These are phyloP conservation scores for Globisporangium orthogonon DNA, from an alignment of 352 stramenopile genomes.

Conservation along the genomic window DNA sequence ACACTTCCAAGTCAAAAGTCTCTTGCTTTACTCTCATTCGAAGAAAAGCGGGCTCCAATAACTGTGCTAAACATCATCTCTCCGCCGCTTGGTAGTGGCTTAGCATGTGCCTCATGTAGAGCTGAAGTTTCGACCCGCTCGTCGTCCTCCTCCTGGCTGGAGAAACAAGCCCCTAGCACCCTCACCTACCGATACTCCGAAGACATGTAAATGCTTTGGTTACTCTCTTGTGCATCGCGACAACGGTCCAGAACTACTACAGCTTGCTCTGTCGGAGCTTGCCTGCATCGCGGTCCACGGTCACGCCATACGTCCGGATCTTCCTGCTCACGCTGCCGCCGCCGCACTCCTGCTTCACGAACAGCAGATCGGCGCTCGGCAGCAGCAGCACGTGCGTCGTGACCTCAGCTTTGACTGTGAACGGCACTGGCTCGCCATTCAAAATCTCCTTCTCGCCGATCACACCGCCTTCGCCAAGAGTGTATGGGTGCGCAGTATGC, in stretches of 20 bases:
- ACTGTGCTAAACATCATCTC: too few relatives aligned
- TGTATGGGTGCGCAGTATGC: conserved; percentile 56
- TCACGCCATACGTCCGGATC: conserved; percentile 2
- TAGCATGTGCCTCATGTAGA: too few relatives aligned
- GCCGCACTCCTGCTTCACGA: conserved; percentile 23
- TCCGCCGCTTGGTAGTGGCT: too few relatives aligned
- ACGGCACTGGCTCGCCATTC: conserved; percentile 67
- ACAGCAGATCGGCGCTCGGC: conserved; percentile 49
- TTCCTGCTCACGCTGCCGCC: neutral
- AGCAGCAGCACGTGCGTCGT: conserved; percentile 63
- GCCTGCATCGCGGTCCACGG: neutral
- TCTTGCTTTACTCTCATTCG: too few relatives aligned
- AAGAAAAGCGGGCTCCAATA: too few relatives aligned
- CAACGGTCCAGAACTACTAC: neutral
- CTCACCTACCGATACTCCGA: too few relatives aligned
- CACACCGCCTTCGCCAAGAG: conserved; percentile 36
- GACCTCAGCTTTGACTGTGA: conserved; percentile 44
- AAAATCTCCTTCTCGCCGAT: conserved; percentile 67
- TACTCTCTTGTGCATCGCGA: neutral
- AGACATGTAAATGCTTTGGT: neutral
- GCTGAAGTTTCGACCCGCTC: too few relatives aligned
- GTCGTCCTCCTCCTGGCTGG: too few relatives aligned
- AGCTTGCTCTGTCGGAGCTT: conserved; percentile 6
- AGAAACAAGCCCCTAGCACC: too few relatives aligned
- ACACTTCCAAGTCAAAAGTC: too few relatives aligned